Evolutionary conservation across 2,329 filamentous ascomycete genomes (phyloP), one percentile per base, ranked within the genome.

Genomic region (Pezicula carpinea): DNA sequence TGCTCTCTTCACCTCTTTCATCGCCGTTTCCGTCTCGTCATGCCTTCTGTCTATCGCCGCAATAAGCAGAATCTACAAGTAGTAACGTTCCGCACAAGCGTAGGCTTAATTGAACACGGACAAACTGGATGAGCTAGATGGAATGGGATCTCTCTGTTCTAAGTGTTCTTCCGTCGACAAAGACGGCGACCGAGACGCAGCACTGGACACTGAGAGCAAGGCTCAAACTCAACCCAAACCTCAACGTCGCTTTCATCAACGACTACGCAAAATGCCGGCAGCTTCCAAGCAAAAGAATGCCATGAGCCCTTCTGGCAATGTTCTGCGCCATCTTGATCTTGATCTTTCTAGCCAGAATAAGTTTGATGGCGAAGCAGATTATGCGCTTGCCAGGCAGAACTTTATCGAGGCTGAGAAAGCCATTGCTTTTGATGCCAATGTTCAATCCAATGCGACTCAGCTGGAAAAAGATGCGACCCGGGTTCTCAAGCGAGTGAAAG

Each of bases 71-170:
- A 29, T 29, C 26, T 11, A 29, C 26, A 10, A 10, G 26, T 29
- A 29, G 26, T 29, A 29, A 11, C 5, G 8, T 10, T 29, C 26
- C 26, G 23, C 32, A 15, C 31, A 53, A 51, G 48, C 43, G 44
- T 34, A 46, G 48, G 46, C 50, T 46, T 47, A 43, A 33, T 39
- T 44, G 38, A 39, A 43, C 35, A n/a, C 34, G 46, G 26, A 17
- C 44, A 43, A 21, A 49, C n/a, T 13, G 40, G n/a, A n/a, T n/a
- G n/a, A n/a, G n/a, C n/a, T n/a, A n/a, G 41, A 51, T 54, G 55
- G 50, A 40, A 61, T 62, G 59, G 60, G 59, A 47, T 46, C 47
- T 49, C 44, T 58, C 38, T 63, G 59, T 49, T 62, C 56, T 15
- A 49, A 48, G 32, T n/a, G n/a, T n/a, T n/a, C n/a, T n/a, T 46